phyloP scores from a whole-genome alignment of 140 eudicot species.

The Bidens hawaiensis region DNA sequence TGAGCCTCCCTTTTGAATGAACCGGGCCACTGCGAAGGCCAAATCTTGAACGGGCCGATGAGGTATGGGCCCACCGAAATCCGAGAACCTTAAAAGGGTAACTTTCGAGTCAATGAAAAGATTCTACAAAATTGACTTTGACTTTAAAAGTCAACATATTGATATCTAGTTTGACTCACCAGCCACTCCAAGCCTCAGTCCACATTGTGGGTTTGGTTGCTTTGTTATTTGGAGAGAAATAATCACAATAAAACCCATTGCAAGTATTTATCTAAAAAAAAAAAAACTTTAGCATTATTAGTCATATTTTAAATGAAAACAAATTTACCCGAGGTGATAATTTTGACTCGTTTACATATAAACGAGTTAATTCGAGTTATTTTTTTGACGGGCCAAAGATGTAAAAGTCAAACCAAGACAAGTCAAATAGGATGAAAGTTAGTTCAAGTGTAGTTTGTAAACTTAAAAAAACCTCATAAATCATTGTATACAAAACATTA shows the following conservation, averaged over 20 bases:
- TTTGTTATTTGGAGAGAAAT: slow-evolving; percentile 76
- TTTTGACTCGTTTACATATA: not conserved
- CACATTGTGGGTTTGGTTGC: slow-evolving; percentile 85
- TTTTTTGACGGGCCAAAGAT: not conserved
- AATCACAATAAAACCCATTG: slow-evolving; percentile 97
- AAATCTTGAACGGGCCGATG: slow-evolving; percentile 91
- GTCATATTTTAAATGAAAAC: not conserved
- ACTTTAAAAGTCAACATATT: slow-evolving; percentile 15
- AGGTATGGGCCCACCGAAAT: slow-evolving; percentile 74
- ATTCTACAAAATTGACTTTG: slow-evolving; percentile 11
- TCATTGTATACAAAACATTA: not conserved
- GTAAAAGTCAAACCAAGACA: not conserved
- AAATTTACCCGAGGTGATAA: not conserved
- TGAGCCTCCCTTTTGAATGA: slow-evolving; percentile 92
- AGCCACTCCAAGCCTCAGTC: slow-evolving; percentile 99
- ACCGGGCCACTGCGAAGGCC: slow-evolving; percentile 92
- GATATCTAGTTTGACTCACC: slow-evolving; percentile 47
- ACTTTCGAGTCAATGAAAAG: not conserved
- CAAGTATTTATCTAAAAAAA: slow-evolving; percentile 80
- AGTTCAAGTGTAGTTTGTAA: not conserved
- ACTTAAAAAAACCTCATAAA: not conserved
- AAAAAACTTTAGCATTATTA: not conserved
- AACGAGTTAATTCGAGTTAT: not conserved
- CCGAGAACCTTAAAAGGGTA: slow-evolving; percentile 63
- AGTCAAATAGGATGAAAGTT: not conserved